Conservation (phyloP, 2,329 filamentous ascomycete species). For the Fusarium miscanthi region DNA sequence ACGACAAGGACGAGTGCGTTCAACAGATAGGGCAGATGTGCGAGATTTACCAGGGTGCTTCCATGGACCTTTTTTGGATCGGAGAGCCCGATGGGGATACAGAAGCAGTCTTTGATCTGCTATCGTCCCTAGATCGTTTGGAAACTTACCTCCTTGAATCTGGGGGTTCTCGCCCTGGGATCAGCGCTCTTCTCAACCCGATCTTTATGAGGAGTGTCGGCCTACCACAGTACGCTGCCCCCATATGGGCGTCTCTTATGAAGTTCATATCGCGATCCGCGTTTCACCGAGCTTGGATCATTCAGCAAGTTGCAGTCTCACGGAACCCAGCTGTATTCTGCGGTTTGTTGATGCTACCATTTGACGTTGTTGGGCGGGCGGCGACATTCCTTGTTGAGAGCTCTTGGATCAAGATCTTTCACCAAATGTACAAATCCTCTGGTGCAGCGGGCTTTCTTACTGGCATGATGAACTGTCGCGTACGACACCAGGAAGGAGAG, state of each 20-base stretch:
- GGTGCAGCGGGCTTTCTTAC: background rate
- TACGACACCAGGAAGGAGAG: background rate
- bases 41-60: background rate
- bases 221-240: background rate
- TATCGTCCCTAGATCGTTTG: background rate
- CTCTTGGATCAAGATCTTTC: background rate
- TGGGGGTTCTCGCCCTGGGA: background rate
- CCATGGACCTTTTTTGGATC: background rate
- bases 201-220: background rate
- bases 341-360: background rate
- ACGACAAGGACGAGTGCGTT: background rate
- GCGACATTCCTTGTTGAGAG: background rate
- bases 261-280: background rate
- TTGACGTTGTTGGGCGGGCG: background rate
- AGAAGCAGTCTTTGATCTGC: accelerated
- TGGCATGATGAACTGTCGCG: background rate
- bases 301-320: background rate
- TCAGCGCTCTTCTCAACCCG: background rate
- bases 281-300: background rate
- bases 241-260: background rate
- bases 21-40: background rate
- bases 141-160: background rate
- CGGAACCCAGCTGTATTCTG: background rate
- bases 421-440: accelerated
- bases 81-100: background rate